Evolutionary conservation across 305 asterid species (phyloP), one percentile per base, ranked within the genome.

Genomic region (Fraxinus albicans): DNA sequence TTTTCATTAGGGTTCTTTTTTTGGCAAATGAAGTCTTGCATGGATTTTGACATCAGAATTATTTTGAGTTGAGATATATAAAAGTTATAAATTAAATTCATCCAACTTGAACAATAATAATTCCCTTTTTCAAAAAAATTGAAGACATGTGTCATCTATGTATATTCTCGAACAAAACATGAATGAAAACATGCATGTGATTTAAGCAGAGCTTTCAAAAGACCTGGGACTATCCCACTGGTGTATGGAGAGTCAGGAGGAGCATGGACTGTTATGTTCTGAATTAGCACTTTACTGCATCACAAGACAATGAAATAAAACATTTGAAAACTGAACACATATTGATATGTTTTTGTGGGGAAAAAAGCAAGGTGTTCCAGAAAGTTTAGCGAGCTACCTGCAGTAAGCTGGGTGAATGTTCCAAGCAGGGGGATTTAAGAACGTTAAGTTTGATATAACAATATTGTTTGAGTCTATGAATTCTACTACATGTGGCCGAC

Each of bases 211-310:
- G 75, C 7, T 42, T 80, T 86, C 47, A 21, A 86, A 92, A 5
- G 10, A 97, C 99, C 99, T 91, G 99, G 98, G 79, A 97, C 98
- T 7, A 97, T 85, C 65, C 99, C 99, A 47, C 91, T 89, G 21
- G 97, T 97, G 88, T 79, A 44, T 12, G 98, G 99, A 89, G 99
- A 95, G 67, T 88, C 91, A 0, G 96, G 90, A 1, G 98, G 99
- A 53, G 98, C 79, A 83, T 89, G 84, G 77, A 87, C 89, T 3
- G 98, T 94, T 80, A 97, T 90, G 89, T 97, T 97, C 92, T 97
- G 98, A 69, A 97, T 93, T 76, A 97, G 88, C 81, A 97, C 90
- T 80, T 95, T 86, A 85, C 99, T 97, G 98, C 94, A 91, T 70
- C 82, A 83, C 21, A 83, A 31, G 55, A 81, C 60, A 73, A 53